Conservation (phyloP, 306 rosid species). For the Bauhinia variegata region DNA sequence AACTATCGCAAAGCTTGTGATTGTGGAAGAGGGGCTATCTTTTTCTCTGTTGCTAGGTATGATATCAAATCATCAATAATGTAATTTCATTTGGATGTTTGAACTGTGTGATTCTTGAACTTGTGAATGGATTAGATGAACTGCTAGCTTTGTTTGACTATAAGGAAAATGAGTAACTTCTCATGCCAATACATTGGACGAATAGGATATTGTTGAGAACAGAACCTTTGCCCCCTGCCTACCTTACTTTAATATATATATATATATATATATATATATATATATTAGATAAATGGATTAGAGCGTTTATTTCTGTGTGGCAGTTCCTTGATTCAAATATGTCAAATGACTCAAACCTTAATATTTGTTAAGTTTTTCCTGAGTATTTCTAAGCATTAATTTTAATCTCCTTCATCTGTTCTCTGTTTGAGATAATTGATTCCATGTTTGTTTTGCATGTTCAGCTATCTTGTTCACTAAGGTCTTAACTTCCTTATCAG, state of each 20-base stretch:
- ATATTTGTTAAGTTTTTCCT: no score
- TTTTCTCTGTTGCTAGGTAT: slow-evolving; percentile 95
- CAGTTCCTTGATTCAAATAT: background rate
- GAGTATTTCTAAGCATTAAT: background rate
- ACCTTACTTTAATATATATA: no score
- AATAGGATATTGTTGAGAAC: background rate
- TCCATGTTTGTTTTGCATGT: no score
- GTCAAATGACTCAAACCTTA: background rate
- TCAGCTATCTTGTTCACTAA: no score
- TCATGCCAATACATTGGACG: background rate
- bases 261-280: no score
- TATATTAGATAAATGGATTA: background rate
- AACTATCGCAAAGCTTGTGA: slow-evolving; percentile 97
- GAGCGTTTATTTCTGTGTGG: slow-evolving; percentile 7
- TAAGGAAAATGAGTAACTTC: slow-evolving; percentile 4
- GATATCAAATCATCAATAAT: background rate
- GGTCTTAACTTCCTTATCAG: no score
- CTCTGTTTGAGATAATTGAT: background rate
- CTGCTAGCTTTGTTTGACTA: background rate
- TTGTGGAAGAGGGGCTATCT: slow-evolving; percentile 98
- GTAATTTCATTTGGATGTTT: background rate
- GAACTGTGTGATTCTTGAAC: slow-evolving; percentile 3
- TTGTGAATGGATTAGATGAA: slow-evolving; percentile 1
- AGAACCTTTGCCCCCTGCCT: background rate
- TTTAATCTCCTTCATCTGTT: background rate